A percentile compares a stretch with the other conserved stretches of the same genome.
These are phyloP conservation scores for Delphinella strobiligena DNA, from an alignment of 2,329 filamentous ascomycete genomes.

Conservation along the genomic window DNA sequence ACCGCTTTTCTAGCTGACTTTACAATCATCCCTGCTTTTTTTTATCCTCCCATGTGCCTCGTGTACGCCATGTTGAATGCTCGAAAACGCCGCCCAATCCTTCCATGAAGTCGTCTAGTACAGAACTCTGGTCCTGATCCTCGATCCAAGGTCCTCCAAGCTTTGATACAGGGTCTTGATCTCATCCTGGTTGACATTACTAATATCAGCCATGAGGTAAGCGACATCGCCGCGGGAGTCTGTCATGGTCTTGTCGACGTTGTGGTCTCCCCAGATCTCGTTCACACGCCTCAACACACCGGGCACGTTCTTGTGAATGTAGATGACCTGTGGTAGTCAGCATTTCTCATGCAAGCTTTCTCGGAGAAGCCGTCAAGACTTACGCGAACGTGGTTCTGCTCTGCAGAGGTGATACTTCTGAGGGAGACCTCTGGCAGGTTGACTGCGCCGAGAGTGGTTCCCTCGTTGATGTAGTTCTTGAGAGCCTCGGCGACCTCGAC, in stretches of 20 bases:
- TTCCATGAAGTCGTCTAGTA: conserved; percentile 21
- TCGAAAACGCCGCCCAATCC: neutral
- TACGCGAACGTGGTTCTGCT: conserved; percentile 72
- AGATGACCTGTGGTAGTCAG: conserved; percentile 50
- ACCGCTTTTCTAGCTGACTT: too few relatives aligned
- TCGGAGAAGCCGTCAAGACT: conserved; percentile 19
- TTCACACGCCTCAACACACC: conserved; percentile 93
- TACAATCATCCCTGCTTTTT: neutral
- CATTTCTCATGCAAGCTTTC: conserved; percentile 17
- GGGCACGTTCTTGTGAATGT: conserved; percentile 92
- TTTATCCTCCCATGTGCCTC: neutral
- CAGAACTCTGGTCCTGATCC: conserved; percentile 36
- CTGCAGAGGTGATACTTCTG: conserved; percentile 78
- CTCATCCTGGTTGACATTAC: conserved; percentile 65
- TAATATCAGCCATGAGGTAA: conserved; percentile 97
- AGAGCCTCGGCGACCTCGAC: conserved; percentile 82
- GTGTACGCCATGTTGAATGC: conserved; percentile 9
- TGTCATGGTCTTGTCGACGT: conserved; percentile 97
- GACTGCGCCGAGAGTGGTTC: conserved; percentile 79
- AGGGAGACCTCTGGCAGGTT: conserved; percentile 94
- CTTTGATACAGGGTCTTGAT: conserved; percentile 78
- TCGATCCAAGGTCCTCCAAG: conserved; percentile 55
- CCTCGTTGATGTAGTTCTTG: conserved; percentile 91
- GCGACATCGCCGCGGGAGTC: conserved; percentile 89
- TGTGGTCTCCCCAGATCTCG: conserved; percentile 86